Conservation (phyloP, 306 rosid species). For the Herpetospermum pedunculosum region DNA sequence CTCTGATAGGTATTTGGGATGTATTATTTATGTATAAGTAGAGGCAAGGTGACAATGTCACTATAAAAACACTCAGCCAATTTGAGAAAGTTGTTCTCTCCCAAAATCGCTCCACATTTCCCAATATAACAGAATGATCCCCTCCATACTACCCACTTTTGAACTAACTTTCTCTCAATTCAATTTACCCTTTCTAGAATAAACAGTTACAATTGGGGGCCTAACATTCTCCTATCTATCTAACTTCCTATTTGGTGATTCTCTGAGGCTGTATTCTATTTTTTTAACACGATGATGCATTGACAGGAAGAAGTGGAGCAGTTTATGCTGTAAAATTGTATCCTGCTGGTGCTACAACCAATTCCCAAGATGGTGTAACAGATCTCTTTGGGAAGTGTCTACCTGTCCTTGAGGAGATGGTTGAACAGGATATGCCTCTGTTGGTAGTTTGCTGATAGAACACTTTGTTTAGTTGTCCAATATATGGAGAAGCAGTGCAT, state of each 20-base stretch:
- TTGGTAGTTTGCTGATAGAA: constrained; percentile 31
- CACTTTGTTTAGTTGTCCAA: neutral
- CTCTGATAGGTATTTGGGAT: no score
- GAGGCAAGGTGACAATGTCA: no score
- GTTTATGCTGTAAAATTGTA: constrained; percentile 77
- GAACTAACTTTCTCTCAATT: no score
- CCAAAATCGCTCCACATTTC: no score
- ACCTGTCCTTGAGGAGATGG: constrained; percentile 83
- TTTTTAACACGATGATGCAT: constrained; percentile 11
- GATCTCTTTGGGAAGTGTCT: constrained; percentile 73
- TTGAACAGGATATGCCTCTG: constrained; percentile 57
- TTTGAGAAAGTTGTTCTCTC: no score
- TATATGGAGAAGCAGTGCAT: neutral
- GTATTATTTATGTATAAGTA: no score
- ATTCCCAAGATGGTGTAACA: constrained; percentile 89
- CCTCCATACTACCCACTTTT: no score
- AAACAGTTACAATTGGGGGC: no score
- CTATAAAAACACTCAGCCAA: no score
- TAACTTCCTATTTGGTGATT: neutral
- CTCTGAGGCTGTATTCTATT: neutral
- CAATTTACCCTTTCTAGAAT: no score
- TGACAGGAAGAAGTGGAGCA: constrained; percentile 59
- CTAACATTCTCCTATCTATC: neutral
- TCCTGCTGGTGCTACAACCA: constrained; percentile 95
- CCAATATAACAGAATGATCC: no score